Evolutionary conservation across 805 yeast genomes (phyloP), one percentile per base, ranked within the genome.

Genomic region (Ogataea henricii): DNA sequence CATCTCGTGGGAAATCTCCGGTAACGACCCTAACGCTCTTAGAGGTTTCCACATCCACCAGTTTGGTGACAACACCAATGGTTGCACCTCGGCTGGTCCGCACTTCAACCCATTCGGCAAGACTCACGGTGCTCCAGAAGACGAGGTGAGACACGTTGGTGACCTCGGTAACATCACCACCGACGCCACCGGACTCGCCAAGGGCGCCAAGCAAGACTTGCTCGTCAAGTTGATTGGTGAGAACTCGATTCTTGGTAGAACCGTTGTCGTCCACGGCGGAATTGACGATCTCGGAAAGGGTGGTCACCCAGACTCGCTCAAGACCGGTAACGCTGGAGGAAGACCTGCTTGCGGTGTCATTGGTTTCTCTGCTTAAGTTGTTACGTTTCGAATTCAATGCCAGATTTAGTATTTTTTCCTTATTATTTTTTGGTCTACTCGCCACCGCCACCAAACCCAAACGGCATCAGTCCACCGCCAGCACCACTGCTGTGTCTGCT

Each of bases 261-360:
- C 96, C 57, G 95, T 91, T 51, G 97, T 91, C 59, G 85, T 91
- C 54, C 98, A 91, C 73, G 89, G 79, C 53, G 98, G 97, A 66
- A 76, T 81, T 58, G 97, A 91, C 69, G 97, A 91, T 69, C 83
- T 88, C 65, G 97, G 97, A 70, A 85, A 87, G 78, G 96, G 97
- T 72, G 96, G 90, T 54, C 83, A 84, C 67, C 84, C 87, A 51
- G 96, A 89, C 72, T 87, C 96, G 55, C 80, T 87, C 74, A 89
- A 86, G 77, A 90, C 97, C 59, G 97, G 97, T 77, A 89, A 91
- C 67, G 97, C 98, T 52, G 98, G 98, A 70, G 91, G 86, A 59
- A 90, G 98, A 83, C 88, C 94, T 60, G 98, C 98, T 56, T 91
- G 98, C 77, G 98, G 98, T 77, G 97, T 91, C 66, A 90, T 91